Conservation (phyloP, 768 basidiomycete species). For the Rhizopogon salebrosus region DNA sequence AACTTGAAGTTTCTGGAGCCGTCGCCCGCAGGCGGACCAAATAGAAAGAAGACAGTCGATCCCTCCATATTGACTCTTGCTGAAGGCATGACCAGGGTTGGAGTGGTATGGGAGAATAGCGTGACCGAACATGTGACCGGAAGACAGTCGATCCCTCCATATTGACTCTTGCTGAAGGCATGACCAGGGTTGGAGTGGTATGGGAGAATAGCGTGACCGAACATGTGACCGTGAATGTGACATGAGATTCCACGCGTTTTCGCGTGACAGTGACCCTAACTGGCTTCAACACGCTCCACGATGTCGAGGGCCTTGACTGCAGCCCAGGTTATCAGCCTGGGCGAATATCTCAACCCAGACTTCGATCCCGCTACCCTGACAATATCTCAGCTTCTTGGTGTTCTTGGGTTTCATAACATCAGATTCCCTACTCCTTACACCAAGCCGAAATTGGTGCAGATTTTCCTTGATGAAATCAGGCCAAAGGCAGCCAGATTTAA, state of each 20-base stretch:
- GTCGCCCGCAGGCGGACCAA: too few relatives aligned
- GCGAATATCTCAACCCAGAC: constrained; percentile 75
- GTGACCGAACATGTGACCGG: too few relatives aligned
- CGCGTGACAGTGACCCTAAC: constrained; percentile 1
- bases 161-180: too few relatives aligned
- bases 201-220: not conserved
- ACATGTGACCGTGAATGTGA: constrained; percentile 20
- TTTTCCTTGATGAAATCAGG: constrained; percentile 78
- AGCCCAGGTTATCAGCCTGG: constrained; percentile 65
- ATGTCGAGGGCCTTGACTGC: constrained; percentile 77
- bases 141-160: too few relatives aligned
- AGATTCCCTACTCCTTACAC: constrained; percentile 70
- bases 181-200: too few relatives aligned
- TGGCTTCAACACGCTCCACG: constrained; percentile 11
- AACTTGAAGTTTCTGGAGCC: too few relatives aligned
- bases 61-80: too few relatives aligned
- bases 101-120: too few relatives aligned
- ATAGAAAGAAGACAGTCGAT: too few relatives aligned
- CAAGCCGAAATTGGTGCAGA: constrained; percentile 69
- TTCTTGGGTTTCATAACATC: constrained; percentile 74
- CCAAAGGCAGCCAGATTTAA: constrained; percentile 50
- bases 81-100: too few relatives aligned
- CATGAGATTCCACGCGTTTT: not conserved
- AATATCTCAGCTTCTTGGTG: constrained; percentile 74
- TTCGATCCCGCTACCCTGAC: constrained; percentile 74